phyloP scores from a whole-genome alignment of 805 yeast species.

The Jamesozyma piceae region DNA sequence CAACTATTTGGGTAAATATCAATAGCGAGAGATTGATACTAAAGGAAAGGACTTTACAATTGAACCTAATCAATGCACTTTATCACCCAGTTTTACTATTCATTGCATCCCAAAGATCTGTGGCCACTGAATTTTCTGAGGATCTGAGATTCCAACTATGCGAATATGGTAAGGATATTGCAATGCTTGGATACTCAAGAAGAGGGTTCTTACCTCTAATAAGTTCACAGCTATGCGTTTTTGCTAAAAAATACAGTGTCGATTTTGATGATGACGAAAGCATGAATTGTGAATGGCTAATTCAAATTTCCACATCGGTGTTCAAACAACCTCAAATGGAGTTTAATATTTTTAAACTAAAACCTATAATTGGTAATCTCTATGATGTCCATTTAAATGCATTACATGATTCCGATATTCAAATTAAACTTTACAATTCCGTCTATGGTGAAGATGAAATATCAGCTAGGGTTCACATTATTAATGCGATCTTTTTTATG shows the following conservation, averaged over 20 bases:
- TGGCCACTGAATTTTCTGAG: slow-evolving; percentile 9
- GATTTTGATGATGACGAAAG: slow-evolving; percentile 31
- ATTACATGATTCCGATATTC: slow-evolving; percentile 18
- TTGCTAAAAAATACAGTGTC: slow-evolving; percentile 30
- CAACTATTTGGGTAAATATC: slow-evolving; percentile 49
- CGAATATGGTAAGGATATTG: slow-evolving; percentile 34
- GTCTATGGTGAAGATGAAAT: slow-evolving; percentile 54
- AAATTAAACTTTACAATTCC: slow-evolving; percentile 31
- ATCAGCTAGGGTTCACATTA: slow-evolving; percentile 41
- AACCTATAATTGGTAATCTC: slow-evolving; percentile 43
- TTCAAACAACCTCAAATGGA: slow-evolving; percentile 45
- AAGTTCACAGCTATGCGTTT: slow-evolving; percentile 37
- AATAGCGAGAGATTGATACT: slow-evolving; percentile 51
- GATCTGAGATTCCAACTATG: slow-evolving; percentile 5
- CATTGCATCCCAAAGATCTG: slow-evolving; percentile 28
- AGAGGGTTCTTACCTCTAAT: slow-evolving; percentile 60
- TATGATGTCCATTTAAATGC: slow-evolving; percentile 35
- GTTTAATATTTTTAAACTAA: slow-evolving; percentile 50
- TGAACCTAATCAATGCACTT: slow-evolving; percentile 42
- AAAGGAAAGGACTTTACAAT: slow-evolving; percentile 57
- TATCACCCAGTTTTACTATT: slow-evolving; percentile 36
- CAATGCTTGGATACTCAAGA: slow-evolving; percentile 47
- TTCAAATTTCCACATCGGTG: slow-evolving; percentile 37
- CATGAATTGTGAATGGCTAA: slow-evolving; percentile 36
- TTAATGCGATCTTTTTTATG: slow-evolving; percentile 37